Evolutionary conservation across 1,139 yeast genomes (phyloP).

Genomic region (Yamadazyma blattariae): DNA sequence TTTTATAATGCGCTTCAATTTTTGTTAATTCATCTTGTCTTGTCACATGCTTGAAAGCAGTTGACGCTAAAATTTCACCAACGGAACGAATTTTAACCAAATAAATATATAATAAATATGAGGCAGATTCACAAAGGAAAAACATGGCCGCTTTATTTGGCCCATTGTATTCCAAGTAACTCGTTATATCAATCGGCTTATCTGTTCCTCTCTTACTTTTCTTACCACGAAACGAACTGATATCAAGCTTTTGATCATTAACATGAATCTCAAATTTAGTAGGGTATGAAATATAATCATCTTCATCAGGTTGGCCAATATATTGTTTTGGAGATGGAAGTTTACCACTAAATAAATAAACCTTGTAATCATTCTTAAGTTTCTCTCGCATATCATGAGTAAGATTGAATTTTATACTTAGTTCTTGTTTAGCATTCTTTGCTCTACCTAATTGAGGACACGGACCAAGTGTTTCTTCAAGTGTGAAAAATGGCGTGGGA

Average conservation of each 20-base stretch:
- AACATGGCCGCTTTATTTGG: constrained; percentile 45
- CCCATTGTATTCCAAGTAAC: constrained; percentile 15
- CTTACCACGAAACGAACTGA: constrained; percentile 47
- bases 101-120: constrained; percentile 45
- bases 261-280: constrained; percentile 54
- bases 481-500: constrained; percentile 50
- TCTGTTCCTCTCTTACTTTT: constrained; percentile 64
- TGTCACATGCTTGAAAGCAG: constrained; percentile 11
- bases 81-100: constrained; percentile 44
- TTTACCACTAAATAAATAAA: constrained; percentile 4
- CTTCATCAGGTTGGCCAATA: not conserved
- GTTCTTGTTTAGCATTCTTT: constrained; percentile 32
- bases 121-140: constrained; percentile 50
- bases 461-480: constrained; percentile 42
- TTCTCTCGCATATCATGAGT: not conserved
- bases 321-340: constrained; percentile 25
- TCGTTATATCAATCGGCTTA: constrained; percentile 63
- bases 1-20: constrained; percentile 41
- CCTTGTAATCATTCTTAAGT: not conserved
- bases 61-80: constrained; percentile 26
- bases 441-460: constrained; percentile 31
- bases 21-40: constrained; percentile 8
- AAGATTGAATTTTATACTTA: constrained; percentile 25
- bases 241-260: constrained; percentile 46
- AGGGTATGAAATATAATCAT: constrained; percentile 40